These are phyloP conservation scores for Globisporangium cederbergense DNA, from an alignment of 352 stramenopile genomes.

Conservation along the genomic window DNA sequence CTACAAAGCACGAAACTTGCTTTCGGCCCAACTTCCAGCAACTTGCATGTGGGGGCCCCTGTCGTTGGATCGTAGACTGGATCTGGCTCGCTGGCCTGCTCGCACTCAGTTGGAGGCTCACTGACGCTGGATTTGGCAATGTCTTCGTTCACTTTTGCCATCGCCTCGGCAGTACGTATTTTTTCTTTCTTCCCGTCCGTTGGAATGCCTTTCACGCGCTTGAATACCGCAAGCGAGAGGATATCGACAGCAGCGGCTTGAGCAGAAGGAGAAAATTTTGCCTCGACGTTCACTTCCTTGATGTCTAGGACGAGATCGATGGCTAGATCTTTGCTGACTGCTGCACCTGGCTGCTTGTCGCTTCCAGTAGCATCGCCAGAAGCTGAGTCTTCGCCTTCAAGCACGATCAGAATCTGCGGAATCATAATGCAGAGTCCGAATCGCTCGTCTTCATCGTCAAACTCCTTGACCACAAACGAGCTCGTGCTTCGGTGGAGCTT, in stretches of 20 bases:
- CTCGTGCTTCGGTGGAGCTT: slow-evolving; percentile 13
- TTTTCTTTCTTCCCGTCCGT: slow-evolving; percentile 27
- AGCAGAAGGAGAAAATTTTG: slow-evolving; percentile 53
- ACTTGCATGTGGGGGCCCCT: slow-evolving; percentile 36
- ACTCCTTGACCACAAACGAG: slow-evolving; percentile 25
- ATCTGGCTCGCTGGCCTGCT: slow-evolving; percentile 23
- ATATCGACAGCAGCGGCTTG: slow-evolving; percentile 50
- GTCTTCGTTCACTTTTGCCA: slow-evolving; percentile 32
- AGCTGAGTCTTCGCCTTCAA: slow-evolving; percentile 41
- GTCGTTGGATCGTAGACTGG: slow-evolving; percentile 41
- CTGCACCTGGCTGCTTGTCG: neutral
- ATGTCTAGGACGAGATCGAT: slow-evolving; percentile 69
- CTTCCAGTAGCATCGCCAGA: neutral
- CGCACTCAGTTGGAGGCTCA: neutral
- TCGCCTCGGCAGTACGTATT: slow-evolving; percentile 30
- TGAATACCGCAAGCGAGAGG: slow-evolving; percentile 39
- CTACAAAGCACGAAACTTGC: slow-evolving; percentile 51
- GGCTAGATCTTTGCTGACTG: slow-evolving; percentile 12
- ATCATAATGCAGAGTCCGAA: slow-evolving; percentile 64
- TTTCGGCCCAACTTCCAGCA: slow-evolving; percentile 58
- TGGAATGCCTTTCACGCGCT: slow-evolving; percentile 19
- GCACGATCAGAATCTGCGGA: slow-evolving; percentile 57
- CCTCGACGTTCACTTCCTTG: slow-evolving; percentile 53
- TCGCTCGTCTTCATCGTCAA: slow-evolving; percentile 59
- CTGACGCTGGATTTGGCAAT: neutral